Conservation (phyloP, 2,329 filamentous ascomycete genomes). For the Epichloe sibirici region DNA sequence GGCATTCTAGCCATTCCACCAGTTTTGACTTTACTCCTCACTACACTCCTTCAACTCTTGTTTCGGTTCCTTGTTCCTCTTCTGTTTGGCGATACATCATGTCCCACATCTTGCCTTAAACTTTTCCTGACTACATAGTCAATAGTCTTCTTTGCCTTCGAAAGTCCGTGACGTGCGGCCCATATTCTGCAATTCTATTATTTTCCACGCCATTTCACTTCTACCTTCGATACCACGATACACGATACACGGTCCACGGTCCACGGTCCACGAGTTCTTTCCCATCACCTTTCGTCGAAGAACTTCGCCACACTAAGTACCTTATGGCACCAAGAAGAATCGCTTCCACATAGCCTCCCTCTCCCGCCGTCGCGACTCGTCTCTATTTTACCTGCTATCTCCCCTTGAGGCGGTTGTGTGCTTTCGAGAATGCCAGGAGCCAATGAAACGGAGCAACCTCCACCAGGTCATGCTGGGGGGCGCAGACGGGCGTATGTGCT, state of each 20-base stretch:
- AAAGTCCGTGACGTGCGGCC: background rate
- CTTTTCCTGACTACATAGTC: background rate
- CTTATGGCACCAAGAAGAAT: background rate
- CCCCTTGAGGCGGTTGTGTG: constrained; percentile 10
- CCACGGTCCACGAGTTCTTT: background rate
- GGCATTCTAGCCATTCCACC: background rate
- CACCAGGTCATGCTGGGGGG: constrained; percentile 10
- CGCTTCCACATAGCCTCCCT: constrained; percentile 6
- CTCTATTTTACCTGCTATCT: constrained; percentile 5
- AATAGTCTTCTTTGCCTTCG: background rate
- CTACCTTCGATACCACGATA: background rate
- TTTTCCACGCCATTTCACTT: background rate
- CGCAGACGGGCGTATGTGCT: constrained; percentile 28
- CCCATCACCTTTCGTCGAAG: background rate
- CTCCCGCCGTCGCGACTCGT: background rate
- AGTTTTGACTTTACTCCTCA: background rate
- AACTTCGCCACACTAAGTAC: background rate
- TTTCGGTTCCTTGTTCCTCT: background rate
- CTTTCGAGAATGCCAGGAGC: constrained; percentile 12
- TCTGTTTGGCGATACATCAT: background rate
- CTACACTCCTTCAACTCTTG: background rate
- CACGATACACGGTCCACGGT: background rate
- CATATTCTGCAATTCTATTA: background rate
- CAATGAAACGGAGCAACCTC: constrained; percentile 10
- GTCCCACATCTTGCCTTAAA: background rate